Percentiles rank a stretch among this genome's conserved stretches.
Evolutionary conservation across 1,284 basidiomycete species (phyloP).

Genomic region (Naganishia sp.): DNA sequence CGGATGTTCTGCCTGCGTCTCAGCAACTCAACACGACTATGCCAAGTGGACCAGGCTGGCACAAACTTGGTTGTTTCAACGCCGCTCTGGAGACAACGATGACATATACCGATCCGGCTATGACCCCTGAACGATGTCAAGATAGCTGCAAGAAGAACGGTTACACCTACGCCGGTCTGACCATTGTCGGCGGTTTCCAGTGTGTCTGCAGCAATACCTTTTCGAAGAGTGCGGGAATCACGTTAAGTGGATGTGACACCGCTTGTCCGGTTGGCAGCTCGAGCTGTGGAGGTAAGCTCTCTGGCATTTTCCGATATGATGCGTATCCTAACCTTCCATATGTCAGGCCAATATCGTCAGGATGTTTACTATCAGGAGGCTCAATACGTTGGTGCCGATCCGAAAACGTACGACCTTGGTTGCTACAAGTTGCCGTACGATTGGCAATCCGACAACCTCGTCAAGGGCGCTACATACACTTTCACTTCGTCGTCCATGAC

Average conservation of each 20-base stretch:
- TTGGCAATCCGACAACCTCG: slow-evolving; percentile 22
- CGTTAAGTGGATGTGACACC: slow-evolving; percentile 8
- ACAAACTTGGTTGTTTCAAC: slow-evolving; percentile 38
- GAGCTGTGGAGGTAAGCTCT: slow-evolving; percentile 10
- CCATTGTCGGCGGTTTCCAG: slow-evolving; percentile 1
- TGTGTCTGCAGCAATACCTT: slow-evolving; percentile 16
- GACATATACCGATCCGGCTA: slow-evolving; percentile 25
- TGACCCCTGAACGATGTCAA: slow-evolving; percentile 36
- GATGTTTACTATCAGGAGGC: slow-evolving; percentile 17
- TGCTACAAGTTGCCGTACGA: slow-evolving; percentile 27
- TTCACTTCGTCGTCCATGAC: slow-evolving; percentile 38
- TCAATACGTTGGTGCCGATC: slow-evolving; percentile 7
- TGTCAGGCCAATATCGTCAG: slow-evolving; percentile 13
- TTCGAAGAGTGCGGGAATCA: slow-evolving; percentile 8
- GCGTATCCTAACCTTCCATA: neutral
- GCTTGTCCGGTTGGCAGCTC: slow-evolving; percentile 19
- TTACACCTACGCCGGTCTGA: slow-evolving; percentile 33
- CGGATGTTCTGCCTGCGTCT: slow-evolving; percentile 31
- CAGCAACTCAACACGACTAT: slow-evolving; percentile 30
- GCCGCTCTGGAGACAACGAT: slow-evolving; percentile 13
- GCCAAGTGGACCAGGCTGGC: slow-evolving; percentile 39
- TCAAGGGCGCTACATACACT: slow-evolving; percentile 30
- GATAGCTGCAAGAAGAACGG: slow-evolving; percentile 36
- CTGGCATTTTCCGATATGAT: neutral
- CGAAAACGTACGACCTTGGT: slow-evolving; percentile 15